Conservation (phyloP, 164 flowering plant genomes). For the Stephania japonica region DNA sequence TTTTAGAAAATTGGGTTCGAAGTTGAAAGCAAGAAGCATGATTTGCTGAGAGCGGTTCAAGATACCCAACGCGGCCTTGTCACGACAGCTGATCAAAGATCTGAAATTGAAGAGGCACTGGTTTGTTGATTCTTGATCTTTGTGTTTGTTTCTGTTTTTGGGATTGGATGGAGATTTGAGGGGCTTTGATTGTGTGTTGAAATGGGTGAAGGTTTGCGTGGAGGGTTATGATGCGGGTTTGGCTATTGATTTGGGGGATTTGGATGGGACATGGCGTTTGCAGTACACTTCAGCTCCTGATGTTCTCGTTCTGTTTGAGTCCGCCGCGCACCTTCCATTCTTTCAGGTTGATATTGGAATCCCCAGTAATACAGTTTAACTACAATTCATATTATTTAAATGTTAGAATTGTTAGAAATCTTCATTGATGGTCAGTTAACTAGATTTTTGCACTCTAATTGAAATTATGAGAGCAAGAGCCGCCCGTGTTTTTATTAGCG, state of each 20-base stretch:
- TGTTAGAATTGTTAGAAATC: background rate
- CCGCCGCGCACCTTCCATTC: constrained; percentile 69
- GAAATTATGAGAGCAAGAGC: too few species aligned
- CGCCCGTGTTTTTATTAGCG: too few species aligned
- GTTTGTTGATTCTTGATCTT: constrained; percentile 26
- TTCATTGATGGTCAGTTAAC: background rate
- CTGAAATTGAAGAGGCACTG: constrained; percentile 75
- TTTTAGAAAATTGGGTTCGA: constrained; percentile 16
- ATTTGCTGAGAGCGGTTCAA: constrained; percentile 51
- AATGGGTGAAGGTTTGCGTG: constrained; percentile 46
- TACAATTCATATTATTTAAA: background rate
- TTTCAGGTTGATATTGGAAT: constrained; percentile 43
- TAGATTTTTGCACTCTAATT: background rate
- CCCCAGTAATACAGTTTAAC: background rate
- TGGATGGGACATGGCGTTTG: constrained; percentile 98
- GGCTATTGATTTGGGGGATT: constrained; percentile 41
- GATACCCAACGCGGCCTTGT: constrained; percentile 76
- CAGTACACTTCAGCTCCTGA: constrained; percentile 95
- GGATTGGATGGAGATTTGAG: background rate
- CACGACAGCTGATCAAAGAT: constrained; percentile 67
- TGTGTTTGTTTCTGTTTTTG: background rate
- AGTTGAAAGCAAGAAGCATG: constrained; percentile 53
- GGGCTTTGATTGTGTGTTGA: background rate
- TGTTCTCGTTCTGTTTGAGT: constrained; percentile 74
- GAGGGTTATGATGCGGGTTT: constrained; percentile 56